Conservation (phyloP, 345 rosid genomes). For the Gossypium bickii region DNA sequence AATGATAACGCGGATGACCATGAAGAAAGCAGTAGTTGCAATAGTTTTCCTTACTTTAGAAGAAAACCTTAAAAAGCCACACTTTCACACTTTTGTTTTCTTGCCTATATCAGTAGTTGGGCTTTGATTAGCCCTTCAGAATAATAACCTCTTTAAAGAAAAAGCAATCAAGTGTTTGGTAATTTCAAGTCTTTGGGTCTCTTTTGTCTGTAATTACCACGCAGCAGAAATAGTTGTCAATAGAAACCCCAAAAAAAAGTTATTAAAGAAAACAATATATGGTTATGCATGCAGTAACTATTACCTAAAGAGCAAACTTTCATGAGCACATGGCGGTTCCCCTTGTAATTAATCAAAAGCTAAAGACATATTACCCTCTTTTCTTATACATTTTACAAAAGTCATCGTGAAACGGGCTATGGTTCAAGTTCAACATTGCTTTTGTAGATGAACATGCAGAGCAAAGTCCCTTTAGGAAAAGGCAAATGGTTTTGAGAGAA, state of each 20-base stretch:
- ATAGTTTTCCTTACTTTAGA: constrained; percentile 50
- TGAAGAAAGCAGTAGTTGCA: constrained; percentile 35
- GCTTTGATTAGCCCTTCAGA: constrained; percentile 28
- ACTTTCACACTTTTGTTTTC: background rate
- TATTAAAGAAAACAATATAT: constrained; percentile 10
- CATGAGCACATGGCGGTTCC: background rate
- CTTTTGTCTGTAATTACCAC: constrained; percentile 16
- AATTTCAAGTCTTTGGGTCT: constrained; percentile 22
- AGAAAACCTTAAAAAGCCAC: constrained; percentile 44
- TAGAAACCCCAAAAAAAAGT: background rate
- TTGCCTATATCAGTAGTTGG: constrained; percentile 21
- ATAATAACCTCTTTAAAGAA: constrained; percentile 18
- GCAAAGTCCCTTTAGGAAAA: constrained; percentile 7
- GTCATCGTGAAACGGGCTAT: background rate
- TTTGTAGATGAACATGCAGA: constrained; percentile 17
- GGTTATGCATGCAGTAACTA: constrained; percentile 27
- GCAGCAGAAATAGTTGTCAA: constrained; percentile 23
- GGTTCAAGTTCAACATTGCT: background rate
- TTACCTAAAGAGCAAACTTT: constrained; percentile 14
- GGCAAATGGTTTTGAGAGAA: constrained; percentile 19
- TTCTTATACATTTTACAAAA: background rate
- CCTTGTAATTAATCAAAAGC: constrained; percentile 14
- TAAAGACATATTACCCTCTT: background rate
- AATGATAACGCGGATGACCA: background rate
- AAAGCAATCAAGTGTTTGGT: constrained; percentile 32